These are phyloP conservation scores for Mimosa bimucronata DNA, from an alignment of 306 rosid species.

Conservation along the genomic window DNA sequence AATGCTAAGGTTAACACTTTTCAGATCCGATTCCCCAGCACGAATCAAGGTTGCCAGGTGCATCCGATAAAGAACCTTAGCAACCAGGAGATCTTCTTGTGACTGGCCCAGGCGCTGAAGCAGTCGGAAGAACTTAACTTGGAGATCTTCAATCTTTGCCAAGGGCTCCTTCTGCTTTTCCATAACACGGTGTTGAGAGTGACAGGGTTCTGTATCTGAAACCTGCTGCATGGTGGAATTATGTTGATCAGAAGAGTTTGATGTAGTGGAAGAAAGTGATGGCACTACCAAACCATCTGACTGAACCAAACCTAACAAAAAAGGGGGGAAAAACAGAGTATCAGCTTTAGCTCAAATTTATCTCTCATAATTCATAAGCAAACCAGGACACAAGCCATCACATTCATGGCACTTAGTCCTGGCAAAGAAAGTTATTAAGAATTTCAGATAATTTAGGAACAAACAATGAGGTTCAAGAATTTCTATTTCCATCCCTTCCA, in stretches of 20 bases:
- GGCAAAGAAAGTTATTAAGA: conserved; percentile 12
- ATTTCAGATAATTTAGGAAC: neutral
- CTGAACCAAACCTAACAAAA: conserved; percentile 50
- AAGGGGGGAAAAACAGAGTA: conserved; percentile 33
- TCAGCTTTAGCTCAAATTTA: conserved; percentile 30
- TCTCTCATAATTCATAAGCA: conserved; percentile 20
- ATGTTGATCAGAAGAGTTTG: conserved; percentile 47
- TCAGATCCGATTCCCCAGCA: conserved; percentile 70
- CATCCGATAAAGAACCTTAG: conserved; percentile 89
- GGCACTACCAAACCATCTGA: conserved; percentile 45
- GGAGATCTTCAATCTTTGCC: conserved; percentile 70
- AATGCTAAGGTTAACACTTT: conserved; percentile 59
- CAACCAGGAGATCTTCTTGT: conserved; percentile 68
- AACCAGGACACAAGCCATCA: conserved; percentile 5
- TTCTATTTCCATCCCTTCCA: conserved; percentile 8
- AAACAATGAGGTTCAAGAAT: neutral
- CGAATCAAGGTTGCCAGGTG: conserved; percentile 87
- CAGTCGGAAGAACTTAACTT: conserved; percentile 71
- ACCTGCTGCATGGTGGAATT: conserved; percentile 47
- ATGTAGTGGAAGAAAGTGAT: conserved; percentile 35
- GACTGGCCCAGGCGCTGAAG: conserved; percentile 72
- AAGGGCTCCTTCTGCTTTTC: conserved; percentile 58
- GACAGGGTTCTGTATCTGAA: conserved; percentile 42
- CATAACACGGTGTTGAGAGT: conserved; percentile 37
- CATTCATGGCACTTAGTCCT: neutral